Evolutionary conservation across 2,329 filamentous ascomycete genomes (phyloP), one percentile per base, ranked within the genome.

Genomic region (Aspergillus aculeatinus): DNA sequence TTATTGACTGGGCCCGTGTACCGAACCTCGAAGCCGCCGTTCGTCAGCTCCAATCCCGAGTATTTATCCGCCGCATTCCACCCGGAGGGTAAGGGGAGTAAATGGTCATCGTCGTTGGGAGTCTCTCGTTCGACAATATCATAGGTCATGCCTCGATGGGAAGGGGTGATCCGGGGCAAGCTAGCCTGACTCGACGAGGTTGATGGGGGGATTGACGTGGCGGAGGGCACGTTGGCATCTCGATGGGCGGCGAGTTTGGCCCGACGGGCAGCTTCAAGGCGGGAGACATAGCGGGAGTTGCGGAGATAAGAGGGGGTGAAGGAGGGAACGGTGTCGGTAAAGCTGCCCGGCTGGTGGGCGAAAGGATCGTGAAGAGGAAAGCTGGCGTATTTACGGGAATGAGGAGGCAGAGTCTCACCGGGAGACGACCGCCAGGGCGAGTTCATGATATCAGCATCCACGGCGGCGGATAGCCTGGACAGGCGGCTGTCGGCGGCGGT

Each of bases 1-100:
- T 83, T 82, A 72, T 86, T 86, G 47, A 80, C 78, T 11, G 80
- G 74, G 23, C 85, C 85, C 47, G 76, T 78, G 69, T 86, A 87
- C 61, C 82, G 81, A 58, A 96, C 87, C 69, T 94, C 89, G 55
- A 88, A 80, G 1, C 91, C 92, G 67, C 92, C 87, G 4, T 83
- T 82, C 33, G 89, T 79, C 12, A 98, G 80, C 67, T 97, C 93
- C 50, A 98, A 79, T 2, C 86, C 86, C 31, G 77, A 75, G 67
- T 86, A 87, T 75, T 91, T 93, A 74, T 97, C 92, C 33, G 84
- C 81, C 51, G 87, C 88, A 67, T 87, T 96, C 93, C 92, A 98
- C 69, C 84, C 85, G 4, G 89, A 87, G 19, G 95, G 95, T 64
- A 98, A 81, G 9, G 89, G 88, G 59, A 85, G 81, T 48, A 91